Base-by-base conservation (phyloP, 306 rosid species). In the Inga laurina region DNA sequence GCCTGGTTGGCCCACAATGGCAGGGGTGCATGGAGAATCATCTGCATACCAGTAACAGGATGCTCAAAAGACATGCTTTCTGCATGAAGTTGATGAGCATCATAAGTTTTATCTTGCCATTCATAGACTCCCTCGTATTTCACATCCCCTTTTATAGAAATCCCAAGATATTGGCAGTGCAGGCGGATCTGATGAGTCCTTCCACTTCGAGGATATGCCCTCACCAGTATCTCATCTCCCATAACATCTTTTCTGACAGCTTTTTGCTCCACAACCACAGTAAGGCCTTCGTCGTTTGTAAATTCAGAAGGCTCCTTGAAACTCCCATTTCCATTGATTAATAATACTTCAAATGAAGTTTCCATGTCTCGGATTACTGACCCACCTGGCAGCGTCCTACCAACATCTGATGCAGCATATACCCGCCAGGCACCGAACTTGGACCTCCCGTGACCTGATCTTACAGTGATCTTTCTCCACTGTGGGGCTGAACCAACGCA, bases 131-230 rank as follows among this genome's bases (percentile, higher is more conserved):
- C 99, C 81, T 93, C 97, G 75, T 96, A 96, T 88, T 96, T 96
- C 78, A 96, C 98, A 86, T 96, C 99, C 43, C 99, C 98, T 73
- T 85, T 74, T 5, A 96, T 90, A 4, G 98, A 90, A 86, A 92
- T 92, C 86, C 98, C 97, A 67, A 96, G 91, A 85, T 92, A 93
- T 67, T 96, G 98, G 77, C 97, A 93, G 34, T 93, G 99, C 91
- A 92, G 75, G 24, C 93, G 97, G 88, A 96, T 96, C 78, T 96
- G 99, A 86, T 96, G 99, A 10, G 99, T 91, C 87, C 98, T 86
- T 84, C 99, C 99, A 82, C 96, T 93, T 54, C 76, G 82, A 46
- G 99, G 97, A 86, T 79, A 82, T 18, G 98, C 97, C 83, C 97
- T 92, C 34, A 92, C 87, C 80, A 93, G 76, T 76, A 92, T 75